Base-by-base conservation (phyloP, 257 asterid species). In the Osmanthus fragrans region DNA sequence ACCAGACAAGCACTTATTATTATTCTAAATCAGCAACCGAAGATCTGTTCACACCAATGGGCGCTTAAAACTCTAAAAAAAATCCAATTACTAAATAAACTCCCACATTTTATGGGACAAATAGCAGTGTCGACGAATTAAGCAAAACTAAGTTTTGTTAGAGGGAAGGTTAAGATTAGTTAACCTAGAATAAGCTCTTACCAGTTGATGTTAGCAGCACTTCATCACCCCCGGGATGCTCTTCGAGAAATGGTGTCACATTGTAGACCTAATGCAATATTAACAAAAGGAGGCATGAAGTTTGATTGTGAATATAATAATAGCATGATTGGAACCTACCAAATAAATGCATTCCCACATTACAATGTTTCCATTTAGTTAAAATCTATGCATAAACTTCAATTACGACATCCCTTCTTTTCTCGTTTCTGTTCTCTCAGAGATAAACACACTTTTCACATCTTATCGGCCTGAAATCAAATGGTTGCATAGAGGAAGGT, bases 141-240 rank as follows among this genome's bases (percentile, higher is more conserved):
- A 71, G 29, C 10, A 33, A 25, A 25, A 77, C 16, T 25, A 12
- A 54, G 4, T 47, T 21, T 10, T 33, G 65, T 25, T 71, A 56
- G 27, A 16, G 36, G 16, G 32, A 34, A 67, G 18, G 11, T 1
- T 23, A 49, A 23, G 30, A 65, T 23, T 3, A 25, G 64, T 15
- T 13, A 19, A 32, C 34, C 1, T 39, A 15, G 23, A 51, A 67
- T 58, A 29, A 32, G 63, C 40, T 49, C 67, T 76, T 82, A 88
- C 97, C 95, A 7, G 96, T 73, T 76, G 85, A 80, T 18, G 80
- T 73, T 32, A 88, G 49, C 71, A 92, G 47, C 75, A 86, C 88
- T 16, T 89, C 93, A 70, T 90, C 96, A 3, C 97, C 97, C 8
- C 97, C 97, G 0, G 96, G 97, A 81, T 92, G 97, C 71, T 92